These are phyloP conservation scores for Talaromyces sp. DNA, from an alignment of 2,329 filamentous ascomycete species.

Conservation along the genomic window DNA sequence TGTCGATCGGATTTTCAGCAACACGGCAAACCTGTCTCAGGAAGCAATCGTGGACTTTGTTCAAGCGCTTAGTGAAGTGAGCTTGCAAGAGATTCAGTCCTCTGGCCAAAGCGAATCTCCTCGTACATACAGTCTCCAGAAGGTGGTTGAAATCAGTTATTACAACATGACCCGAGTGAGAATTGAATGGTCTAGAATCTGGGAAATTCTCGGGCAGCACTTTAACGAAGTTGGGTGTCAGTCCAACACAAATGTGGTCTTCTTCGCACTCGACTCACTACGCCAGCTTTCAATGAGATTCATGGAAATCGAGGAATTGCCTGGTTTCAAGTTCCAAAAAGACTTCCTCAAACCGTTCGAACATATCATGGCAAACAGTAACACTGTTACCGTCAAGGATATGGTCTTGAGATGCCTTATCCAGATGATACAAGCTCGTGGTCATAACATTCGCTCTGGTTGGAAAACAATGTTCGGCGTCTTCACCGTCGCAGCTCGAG, in stretches of 20 bases:
- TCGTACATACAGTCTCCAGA: conserved; percentile 94
- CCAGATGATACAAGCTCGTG: conserved; percentile 97
- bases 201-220: conserved; percentile 95
- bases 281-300: conserved; percentile 97
- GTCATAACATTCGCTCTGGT: conserved; percentile 93
- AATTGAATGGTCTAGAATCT: conserved; percentile 98
- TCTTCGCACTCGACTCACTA: conserved; percentile 93
- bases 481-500: conserved; percentile 90
- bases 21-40: conserved; percentile 87
- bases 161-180: conserved; percentile 99
- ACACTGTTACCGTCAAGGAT: conserved; percentile 89
- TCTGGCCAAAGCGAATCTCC: conserved; percentile 95
- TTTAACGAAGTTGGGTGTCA: conserved; percentile 98
- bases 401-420: conserved; percentile 95
- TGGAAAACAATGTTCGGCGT: conserved; percentile 99
- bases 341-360: conserved; percentile 98
- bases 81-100: conserved; percentile 98
- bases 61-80: conserved; percentile 86
- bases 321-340: conserved; percentile 99
- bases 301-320: conserved; percentile 95
- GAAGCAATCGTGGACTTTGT: conserved; percentile 97
- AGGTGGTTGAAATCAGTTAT: conserved; percentile 97
- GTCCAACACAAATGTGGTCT: conserved; percentile 93
- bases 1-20: conserved; percentile 95
- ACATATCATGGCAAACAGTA: conserved; percentile 92